These are phyloP conservation scores for Fusarium virguliforme DNA, from an alignment of 2,329 filamentous ascomycete species.

Conservation along the genomic window DNA sequence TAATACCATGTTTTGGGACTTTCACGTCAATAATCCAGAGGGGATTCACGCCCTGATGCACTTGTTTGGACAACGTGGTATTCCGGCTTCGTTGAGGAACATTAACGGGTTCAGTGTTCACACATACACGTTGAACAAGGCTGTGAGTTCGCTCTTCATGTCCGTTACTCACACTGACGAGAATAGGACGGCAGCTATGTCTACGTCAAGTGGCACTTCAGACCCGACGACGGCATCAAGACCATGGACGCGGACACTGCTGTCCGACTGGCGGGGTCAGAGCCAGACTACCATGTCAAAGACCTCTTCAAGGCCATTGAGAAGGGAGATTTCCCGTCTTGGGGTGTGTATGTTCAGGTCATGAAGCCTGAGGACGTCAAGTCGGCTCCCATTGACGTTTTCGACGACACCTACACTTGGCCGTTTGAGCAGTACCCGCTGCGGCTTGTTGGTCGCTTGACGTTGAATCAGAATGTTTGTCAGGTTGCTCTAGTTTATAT, in stretches of 20 bases:
- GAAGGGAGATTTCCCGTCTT: slow-evolving; percentile 73
- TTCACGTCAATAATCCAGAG: slow-evolving; percentile 57
- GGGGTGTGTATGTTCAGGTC: slow-evolving; percentile 76
- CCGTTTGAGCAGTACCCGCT: slow-evolving; percentile 75
- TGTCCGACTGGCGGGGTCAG: slow-evolving; percentile 56
- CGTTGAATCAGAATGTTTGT: slow-evolving; percentile 73
- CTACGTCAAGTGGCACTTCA: slow-evolving; percentile 68
- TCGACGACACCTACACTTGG: slow-evolving; percentile 81
- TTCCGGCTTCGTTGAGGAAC: slow-evolving; percentile 63
- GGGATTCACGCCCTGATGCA: slow-evolving; percentile 66
- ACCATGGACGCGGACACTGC: slow-evolving; percentile 61
- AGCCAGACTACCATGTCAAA: slow-evolving; percentile 67
- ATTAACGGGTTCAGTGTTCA: slow-evolving; percentile 66
- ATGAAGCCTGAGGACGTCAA: slow-evolving; percentile 75
- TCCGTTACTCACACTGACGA: neutral
- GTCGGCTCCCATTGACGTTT: slow-evolving; percentile 74
- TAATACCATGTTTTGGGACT: slow-evolving; percentile 59
- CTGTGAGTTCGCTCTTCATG: neutral
- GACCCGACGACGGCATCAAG: slow-evolving; percentile 63
- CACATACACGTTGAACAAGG: slow-evolving; percentile 63
- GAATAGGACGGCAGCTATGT: slow-evolving; percentile 61
- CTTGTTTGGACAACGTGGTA: slow-evolving; percentile 66
- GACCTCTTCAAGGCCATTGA: slow-evolving; percentile 66
- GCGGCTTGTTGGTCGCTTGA: slow-evolving; percentile 73
- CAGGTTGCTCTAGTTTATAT: rapidly evolving